These are phyloP conservation scores for Cardamine occulta DNA, from an alignment of 345 rosid genomes.

Conservation along the genomic window DNA sequence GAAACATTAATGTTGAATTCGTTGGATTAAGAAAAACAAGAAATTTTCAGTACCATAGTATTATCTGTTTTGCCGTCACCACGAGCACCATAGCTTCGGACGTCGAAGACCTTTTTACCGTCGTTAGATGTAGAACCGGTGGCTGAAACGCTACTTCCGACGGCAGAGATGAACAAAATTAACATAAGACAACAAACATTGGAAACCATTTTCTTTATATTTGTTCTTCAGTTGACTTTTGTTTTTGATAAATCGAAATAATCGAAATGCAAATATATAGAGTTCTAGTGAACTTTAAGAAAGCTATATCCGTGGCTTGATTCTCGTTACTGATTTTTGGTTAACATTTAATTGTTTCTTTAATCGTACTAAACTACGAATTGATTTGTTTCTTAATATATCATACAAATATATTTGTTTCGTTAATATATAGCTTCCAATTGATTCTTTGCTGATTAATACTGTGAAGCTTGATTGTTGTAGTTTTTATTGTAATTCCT, in stretches of 20 bases:
- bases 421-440: background rate
- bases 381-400: constrained; percentile 16
- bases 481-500: background rate
- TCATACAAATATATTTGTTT: background rate
- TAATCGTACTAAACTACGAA: background rate
- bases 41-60: constrained; percentile 23
- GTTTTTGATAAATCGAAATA: background rate
- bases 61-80: constrained; percentile 47
- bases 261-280: background rate
- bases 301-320: constrained; percentile 28
- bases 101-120: constrained; percentile 30
- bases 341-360: background rate
- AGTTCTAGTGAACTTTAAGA: background rate
- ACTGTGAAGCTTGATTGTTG: background rate
- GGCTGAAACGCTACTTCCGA: constrained; percentile 22
- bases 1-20: no score
- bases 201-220: constrained; percentile 22
- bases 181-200: background rate
- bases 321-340: constrained; percentile 11
- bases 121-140: background rate
- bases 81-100: constrained; percentile 41
- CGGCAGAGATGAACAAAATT: constrained; percentile 12
- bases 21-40: background rate
- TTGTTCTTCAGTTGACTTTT: background rate
- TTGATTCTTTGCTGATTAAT: constrained; percentile 4